Conservation (phyloP, 495 filamentous ascomycete genomes). For the Penicilliopsis zonata region DNA sequence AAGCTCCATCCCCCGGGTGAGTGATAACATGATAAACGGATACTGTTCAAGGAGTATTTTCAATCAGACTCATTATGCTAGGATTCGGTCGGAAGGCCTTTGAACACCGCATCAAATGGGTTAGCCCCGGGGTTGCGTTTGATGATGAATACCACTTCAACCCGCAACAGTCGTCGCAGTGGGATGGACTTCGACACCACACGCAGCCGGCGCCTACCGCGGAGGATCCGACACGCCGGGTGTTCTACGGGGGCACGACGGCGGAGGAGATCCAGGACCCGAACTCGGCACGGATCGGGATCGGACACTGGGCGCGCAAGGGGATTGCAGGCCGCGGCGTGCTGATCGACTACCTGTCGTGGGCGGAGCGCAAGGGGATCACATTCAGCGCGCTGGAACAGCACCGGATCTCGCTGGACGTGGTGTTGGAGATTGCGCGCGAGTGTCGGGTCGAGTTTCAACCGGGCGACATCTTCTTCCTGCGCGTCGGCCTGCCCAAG, state of each 20-base stretch:
- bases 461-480: conserved; percentile 55
- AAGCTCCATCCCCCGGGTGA: conserved; percentile 35
- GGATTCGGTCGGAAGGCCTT: conserved; percentile 45
- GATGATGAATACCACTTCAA: conserved; percentile 65
- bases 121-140: conserved; percentile 37
- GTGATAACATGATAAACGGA: neutral
- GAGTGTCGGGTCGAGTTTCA: conserved; percentile 49
- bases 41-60: neutral
- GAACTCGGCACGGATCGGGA: conserved; percentile 37
- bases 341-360: conserved; percentile 42
- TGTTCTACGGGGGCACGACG: conserved; percentile 44
- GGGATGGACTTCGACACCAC: conserved; percentile 65
- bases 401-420: conserved; percentile 47
- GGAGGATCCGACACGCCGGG: conserved; percentile 19
- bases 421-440: conserved; percentile 32
- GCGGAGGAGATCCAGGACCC: conserved; percentile 40
- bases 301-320: conserved; percentile 33
- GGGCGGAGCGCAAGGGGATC: conserved; percentile 33
- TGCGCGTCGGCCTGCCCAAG: conserved; percentile 53
- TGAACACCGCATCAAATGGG: conserved; percentile 42
- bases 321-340: conserved; percentile 46
- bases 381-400: conserved; percentile 44
- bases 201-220: conserved; percentile 22
- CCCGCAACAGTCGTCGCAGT: conserved; percentile 65
- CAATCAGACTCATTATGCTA: neutral